Percentiles rank a stretch among this genome's conserved stretches.
phyloP scores from a whole-genome alignment of 371 early-diverging fungal species.

The Mucor irregularis region DNA sequence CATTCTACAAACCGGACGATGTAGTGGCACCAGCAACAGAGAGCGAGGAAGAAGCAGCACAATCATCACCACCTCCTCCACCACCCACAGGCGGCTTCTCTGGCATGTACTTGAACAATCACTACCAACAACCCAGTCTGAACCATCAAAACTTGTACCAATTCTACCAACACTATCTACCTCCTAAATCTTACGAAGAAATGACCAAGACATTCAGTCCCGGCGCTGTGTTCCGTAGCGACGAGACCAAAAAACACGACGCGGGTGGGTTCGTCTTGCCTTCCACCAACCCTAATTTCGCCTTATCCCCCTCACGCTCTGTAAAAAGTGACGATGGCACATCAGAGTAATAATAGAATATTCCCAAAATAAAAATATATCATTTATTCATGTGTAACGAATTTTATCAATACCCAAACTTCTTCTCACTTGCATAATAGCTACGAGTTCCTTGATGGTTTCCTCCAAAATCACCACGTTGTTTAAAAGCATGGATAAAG shows the following conservation, averaged over 20 bases:
- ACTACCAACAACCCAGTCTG: background rate
- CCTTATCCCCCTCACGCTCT: background rate
- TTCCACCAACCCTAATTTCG: conserved; percentile 18
- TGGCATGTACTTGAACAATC: background rate
- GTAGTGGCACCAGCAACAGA: background rate
- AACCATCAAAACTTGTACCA: conserved; percentile 45
- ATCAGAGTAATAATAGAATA: background rate
- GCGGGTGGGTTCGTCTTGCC: conserved; percentile 24
- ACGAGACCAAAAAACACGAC: conserved; percentile 8
- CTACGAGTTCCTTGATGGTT: conserved; percentile 86
- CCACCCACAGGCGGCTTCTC: background rate
- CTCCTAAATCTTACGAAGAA: conserved; percentile 44
- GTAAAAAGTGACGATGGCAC: background rate
- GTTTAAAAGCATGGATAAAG: conserved; percentile 70
- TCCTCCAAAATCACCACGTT: conserved; percentile 93
- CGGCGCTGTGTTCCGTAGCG: conserved; percentile 18
- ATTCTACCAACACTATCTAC: conserved; percentile 40
- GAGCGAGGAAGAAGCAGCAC: background rate
- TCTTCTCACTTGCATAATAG: conserved; percentile 78
- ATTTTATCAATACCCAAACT: conserved; percentile 71
- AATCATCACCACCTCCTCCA: background rate
- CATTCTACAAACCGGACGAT: conserved; percentile 31
- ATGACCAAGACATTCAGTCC: conserved; percentile 22
- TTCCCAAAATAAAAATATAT: background rate
- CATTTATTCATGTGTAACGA: conserved; percentile 1